A percentile compares a stretch with the other conserved stretches of the same genome.
Conservation (phyloP, 495 filamentous ascomycete genomes). For the Aspergillus biplanus region DNA sequence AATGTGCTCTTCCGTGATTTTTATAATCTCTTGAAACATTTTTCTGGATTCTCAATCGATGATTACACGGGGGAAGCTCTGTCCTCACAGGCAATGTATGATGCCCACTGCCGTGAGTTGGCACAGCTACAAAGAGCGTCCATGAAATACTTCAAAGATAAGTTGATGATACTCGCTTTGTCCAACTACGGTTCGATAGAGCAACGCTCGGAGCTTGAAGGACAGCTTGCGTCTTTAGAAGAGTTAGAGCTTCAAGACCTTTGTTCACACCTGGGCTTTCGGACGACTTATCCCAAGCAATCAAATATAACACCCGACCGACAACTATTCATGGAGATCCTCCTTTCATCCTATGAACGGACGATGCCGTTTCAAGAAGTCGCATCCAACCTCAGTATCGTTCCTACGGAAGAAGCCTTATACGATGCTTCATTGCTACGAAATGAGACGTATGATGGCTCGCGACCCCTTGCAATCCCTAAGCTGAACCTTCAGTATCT, state of each 20-base stretch:
- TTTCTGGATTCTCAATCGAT: conserved; percentile 84
- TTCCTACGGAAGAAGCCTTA: conserved; percentile 82
- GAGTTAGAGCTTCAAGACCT: conserved; percentile 74
- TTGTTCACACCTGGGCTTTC: conserved; percentile 71
- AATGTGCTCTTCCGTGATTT: conserved; percentile 85
- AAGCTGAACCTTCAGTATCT: conserved; percentile 97
- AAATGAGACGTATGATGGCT: conserved; percentile 88
- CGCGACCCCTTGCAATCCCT: conserved; percentile 84
- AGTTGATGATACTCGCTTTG: conserved; percentile 85
- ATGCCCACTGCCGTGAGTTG: conserved; percentile 73
- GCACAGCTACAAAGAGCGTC: conserved; percentile 81
- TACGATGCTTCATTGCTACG: conserved; percentile 84
- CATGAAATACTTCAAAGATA: conserved; percentile 84
- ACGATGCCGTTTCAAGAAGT: conserved; percentile 83
- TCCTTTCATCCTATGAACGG: conserved; percentile 78
- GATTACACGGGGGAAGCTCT: conserved; percentile 84
- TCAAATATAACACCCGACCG: conserved; percentile 64
- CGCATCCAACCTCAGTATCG: conserved; percentile 66
- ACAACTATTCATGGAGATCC: conserved; percentile 71
- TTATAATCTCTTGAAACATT: conserved; percentile 77
- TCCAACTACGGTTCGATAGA: conserved; percentile 92
- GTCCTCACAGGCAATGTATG: conserved; percentile 71
- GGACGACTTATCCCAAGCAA: conserved; percentile 77
- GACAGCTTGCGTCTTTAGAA: conserved; percentile 70
- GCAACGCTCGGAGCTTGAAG: conserved; percentile 74